Percentiles rank a stretch among this genome's conserved stretches.
Conservation (phyloP, 306 rosid species). For the Senna tora region DNA sequence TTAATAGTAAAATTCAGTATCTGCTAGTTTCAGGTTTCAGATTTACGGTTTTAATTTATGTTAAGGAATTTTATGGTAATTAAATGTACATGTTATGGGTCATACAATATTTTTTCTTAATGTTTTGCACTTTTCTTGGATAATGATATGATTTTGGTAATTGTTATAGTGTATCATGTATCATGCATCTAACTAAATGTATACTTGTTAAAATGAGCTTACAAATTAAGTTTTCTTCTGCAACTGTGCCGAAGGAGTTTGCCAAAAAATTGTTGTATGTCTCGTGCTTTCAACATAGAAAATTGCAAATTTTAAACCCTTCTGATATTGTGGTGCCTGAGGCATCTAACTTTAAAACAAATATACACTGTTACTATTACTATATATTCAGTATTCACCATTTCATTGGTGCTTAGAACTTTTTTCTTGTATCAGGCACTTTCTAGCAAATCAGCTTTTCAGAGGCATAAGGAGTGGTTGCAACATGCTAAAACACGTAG, state of each 20-base stretch:
- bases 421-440: conserved; percentile 68
- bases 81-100: neutral
- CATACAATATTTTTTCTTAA: neutral
- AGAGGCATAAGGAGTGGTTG: conserved; percentile 97
- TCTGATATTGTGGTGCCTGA: neutral
- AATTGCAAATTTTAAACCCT: neutral
- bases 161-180: too few species aligned
- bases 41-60: neutral
- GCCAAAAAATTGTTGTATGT: neutral
- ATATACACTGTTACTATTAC: neutral
- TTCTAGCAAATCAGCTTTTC: conserved; percentile 95
- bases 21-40: neutral
- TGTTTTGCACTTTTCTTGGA: neutral
- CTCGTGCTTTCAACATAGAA: neutral
- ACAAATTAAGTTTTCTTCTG: neutral
- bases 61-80: neutral
- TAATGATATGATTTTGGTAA: neutral
- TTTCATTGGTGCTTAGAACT: conserved; percentile 40
- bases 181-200: too few species aligned
- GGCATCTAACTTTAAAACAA: neutral
- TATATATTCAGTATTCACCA: conserved; percentile 23
- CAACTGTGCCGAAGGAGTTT: neutral
- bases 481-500: conserved; percentile 99
- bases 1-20: neutral
- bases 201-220: neutral